Conservation (phyloP, 108 stramenopile species). For the Tribonema minus region DNA sequence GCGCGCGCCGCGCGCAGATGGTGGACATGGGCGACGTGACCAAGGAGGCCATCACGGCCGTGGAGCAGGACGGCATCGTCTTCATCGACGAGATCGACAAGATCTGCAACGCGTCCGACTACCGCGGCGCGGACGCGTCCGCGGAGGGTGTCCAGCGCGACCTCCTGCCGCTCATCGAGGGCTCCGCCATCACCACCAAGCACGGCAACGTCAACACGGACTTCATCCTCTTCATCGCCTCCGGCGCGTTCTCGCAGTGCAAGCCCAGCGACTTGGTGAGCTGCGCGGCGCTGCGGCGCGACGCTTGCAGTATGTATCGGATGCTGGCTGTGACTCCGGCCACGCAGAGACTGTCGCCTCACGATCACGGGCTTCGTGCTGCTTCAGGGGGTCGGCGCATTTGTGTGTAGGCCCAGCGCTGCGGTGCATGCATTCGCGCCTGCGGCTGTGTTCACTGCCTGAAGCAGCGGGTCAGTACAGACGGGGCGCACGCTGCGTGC, state of each 20-base stretch:
- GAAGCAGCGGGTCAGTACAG: no score
- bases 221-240: conserved; percentile 90
- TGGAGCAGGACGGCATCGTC: conserved; percentile 95
- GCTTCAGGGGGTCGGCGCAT: no score
- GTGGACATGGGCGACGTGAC: conserved; percentile 80
- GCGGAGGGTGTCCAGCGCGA: conserved; percentile 98
- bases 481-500: no score
- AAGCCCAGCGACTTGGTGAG: conserved; percentile 97
- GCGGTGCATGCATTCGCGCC: no score
- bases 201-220: conserved; percentile 97
- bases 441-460: no score
- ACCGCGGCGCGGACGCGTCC: conserved; percentile 86
- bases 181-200: conserved; percentile 89
- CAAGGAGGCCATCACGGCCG: conserved; percentile 88
- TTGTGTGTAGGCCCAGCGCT: no score
- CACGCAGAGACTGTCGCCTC: no score
- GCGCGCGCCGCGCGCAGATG: conserved; percentile 60
- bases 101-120: conserved; percentile 64
- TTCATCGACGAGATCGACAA: conserved; percentile 99
- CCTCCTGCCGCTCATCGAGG: conserved; percentile 93
- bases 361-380: no score
- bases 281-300: no score
- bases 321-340: no score
- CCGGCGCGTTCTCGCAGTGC: conserved; percentile 59
- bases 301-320: no score